Base-by-base conservation (phyloP, 2,329 filamentous ascomycete genomes). In the Aspergillus niger region DNA sequence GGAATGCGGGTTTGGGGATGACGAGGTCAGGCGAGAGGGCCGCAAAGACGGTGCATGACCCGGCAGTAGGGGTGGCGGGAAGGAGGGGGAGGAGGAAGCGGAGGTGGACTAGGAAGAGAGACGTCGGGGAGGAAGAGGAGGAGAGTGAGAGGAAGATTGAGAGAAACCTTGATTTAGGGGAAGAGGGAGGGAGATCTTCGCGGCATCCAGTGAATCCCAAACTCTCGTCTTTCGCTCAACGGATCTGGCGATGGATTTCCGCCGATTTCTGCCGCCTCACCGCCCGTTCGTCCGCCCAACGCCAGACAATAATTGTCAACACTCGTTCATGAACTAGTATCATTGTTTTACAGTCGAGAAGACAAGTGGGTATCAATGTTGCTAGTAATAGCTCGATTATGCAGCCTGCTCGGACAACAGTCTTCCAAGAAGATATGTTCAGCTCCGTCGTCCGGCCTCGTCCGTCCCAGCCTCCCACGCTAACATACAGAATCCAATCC, bases 401-500 rank as follows among this genome's bases (percentile, higher is more conserved):
- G 60, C 54, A 64, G 41, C n/a, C 30, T 39, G 58, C 62, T 50
- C 55, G 44, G 50, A 57, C 38, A 52, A 63, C 60, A 64, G 63
- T 58, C 61, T 44, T 44, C 52, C 38, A 47, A n/a, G 55, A 47
- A 52, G 57, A 55, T 65, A 66, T 68, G 61, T 67, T 60, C 66
- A 65, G 60, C 48, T 60, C 69, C 54, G 59, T 63, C 48, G 61
- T 55, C 62, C 49, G 60, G 63, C 57, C 17, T 63, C 63, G 55
- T 68, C 61, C 41, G 50, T n/a, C 55, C 58, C 67, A 64, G 57
- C 63, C 66, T 67, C 63, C 68, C 62, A 69, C 67, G 71, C 69
- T 76, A 75, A 74, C 74, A 70, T 76, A 76, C 74, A 76, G 69
- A 50, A 50, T 28, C 26, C 24, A 70, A 73, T 65, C 69, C 58